Evolutionary conservation across 1,284 basidiomycete species (phyloP), one percentile per base, ranked within the genome.

Genomic region (Phellopilus nigrolimitatus): DNA sequence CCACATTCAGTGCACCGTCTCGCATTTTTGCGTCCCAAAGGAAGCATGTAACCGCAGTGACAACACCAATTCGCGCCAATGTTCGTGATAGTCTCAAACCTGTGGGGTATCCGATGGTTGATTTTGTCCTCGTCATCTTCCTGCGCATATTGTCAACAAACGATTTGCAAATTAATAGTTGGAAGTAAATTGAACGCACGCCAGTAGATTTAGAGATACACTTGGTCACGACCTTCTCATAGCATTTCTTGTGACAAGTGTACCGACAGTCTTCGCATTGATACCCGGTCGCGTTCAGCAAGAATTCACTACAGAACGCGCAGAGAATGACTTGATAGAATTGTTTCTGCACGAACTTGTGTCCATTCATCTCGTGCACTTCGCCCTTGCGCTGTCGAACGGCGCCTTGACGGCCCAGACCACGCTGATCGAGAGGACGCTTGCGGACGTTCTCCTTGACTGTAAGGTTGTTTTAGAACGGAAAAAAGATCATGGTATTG

Each of bases 251-350:
- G 78, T 99, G 97, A 69, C 97, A 99, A 4, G 92, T 93, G 68
- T 98, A 99, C 57, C 93, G 86, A 69, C 97, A 99, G 68, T 99
- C 97, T 65, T 99, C 95, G 74, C 97, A 99, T 71, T 98, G 95
- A 70, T 95, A 98, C 6, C 97, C 97, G 54, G 91, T 80, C 2
- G 94, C 97, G 57, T 99, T 98, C 66, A 98, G 87, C 59, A 99
- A 76, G 73, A 99, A 97, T 63, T 99, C 95, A 69, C 85, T 88
- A 72, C 97, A 99, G 66, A 97, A 92, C 1, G 97, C 97, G 67
- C 97, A 99, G 51, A 97, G 82, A 75, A 99, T 97, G 64, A 97
- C 84, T 69, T 97, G 95, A 70, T 98, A 99, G 74, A 99, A 99
- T 69, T 99, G 97, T 48, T 88, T 83, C 63, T 94, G 91, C 47